Evolutionary conservation across 2,329 filamentous ascomycete genomes (phyloP).

Genomic region (Cordyceps militaris): DNA sequence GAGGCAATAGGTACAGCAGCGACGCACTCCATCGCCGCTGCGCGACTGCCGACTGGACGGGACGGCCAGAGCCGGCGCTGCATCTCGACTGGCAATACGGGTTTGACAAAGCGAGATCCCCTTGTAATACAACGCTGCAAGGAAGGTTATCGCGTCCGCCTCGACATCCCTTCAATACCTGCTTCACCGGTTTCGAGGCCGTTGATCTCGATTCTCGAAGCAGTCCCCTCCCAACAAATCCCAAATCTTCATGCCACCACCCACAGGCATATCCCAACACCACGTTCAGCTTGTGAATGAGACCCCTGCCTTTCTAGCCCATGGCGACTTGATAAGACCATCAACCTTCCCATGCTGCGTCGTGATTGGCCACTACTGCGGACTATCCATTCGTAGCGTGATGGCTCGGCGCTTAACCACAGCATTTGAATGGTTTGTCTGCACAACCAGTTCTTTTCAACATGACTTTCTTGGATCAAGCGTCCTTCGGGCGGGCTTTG

Average conservation of each 20-base stretch:
- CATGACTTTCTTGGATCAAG: not conserved
- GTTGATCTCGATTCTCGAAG: not conserved
- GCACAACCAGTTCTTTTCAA: not conserved
- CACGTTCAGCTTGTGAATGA: not conserved
- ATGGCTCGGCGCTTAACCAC: slow-evolving; percentile 9
- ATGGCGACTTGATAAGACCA: not conserved
- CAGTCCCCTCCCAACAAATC: not conserved
- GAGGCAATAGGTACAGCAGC: not conserved
- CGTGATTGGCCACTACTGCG: slow-evolving; percentile 5
- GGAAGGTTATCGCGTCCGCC: no score
- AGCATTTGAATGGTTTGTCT: not conserved
- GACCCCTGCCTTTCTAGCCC: not conserved
- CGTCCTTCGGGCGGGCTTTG: not conserved
- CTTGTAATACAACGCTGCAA: not conserved
- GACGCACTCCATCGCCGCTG: not conserved
- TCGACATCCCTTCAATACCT: no score
- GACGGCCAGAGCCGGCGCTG: slow-evolving; percentile 3
- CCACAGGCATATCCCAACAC: not conserved
- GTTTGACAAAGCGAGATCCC: not conserved
- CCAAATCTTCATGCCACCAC: not conserved
- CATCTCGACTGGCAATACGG: not conserved
- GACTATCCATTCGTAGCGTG: not conserved
- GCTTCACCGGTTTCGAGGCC: not conserved
- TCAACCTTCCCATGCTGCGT: not conserved
- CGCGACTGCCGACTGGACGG: no score